Base-by-base conservation (phyloP, 2,329 filamentous ascomycete species). In the Blastomyces gilchristii region DNA sequence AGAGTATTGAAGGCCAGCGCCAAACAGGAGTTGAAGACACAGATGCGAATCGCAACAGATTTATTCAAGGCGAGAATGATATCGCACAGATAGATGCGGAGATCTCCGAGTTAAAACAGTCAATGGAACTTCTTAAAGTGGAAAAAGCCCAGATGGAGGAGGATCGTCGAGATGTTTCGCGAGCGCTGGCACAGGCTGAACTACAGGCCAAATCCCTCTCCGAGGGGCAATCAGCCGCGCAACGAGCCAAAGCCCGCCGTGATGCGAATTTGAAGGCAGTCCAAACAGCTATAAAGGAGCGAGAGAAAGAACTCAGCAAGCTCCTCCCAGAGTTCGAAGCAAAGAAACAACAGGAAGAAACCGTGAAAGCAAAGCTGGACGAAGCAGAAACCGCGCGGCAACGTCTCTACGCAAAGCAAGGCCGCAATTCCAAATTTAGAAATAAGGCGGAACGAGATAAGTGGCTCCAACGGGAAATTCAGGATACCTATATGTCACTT, bases 351-450 rank as follows among this genome's bases (percentile, higher is more conserved):
- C 83, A 90, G 64, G 94, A 97, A 72, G 82, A 83, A 18, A 82
- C 84, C 18, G 80, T 90, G 37, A 87, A 87, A 70, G 81, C 87
- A 62, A 85, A 88, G 64, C 81, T 97, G 12, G 88, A 91, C 57
- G 82, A 88, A 59, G 88, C 88, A 0, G 89, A 95, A 70, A 87
- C 87, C 8, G 83, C 84, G 5, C 83, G 90, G 52, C 86, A 89
- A 67, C 87, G 92, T 47, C 83, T 99, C 8, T 90, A 96, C 71
- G 90, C 89, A 60, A 99, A 99, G 75, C 93, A 99, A 76, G 91
- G 88, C 53, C 87, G 93, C 56, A 91, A 89, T 67, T 88, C 89
- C 22, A 88, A 91, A 66, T 99, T 96, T 75, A 88, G 83, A 71
- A 95, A 86, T 74, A 96, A 96, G 78, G 83, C 85, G 9, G 91